Evolutionary conservation across 139 green algal genomes (phyloP), one percentile per base, ranked within the genome.

Genomic region (Picochlorum sp.): DNA sequence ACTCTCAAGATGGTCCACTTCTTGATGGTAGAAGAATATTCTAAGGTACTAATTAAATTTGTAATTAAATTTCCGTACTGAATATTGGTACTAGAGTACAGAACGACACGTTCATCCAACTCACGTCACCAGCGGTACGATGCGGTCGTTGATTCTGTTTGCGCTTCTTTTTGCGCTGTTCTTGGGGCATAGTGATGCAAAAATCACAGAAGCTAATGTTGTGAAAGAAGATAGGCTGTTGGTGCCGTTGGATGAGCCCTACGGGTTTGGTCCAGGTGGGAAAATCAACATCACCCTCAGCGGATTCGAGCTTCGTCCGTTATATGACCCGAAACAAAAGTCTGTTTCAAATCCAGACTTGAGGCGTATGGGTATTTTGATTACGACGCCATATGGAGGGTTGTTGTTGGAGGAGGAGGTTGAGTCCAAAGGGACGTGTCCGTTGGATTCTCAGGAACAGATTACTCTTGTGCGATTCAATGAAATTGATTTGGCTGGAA

Each of bases 211-310:
- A 9, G 69, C 69, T 7, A 24, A 49, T 6, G 62, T 89, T 7
- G 38, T 72, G 4, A 73, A 64, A 4, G 84, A 90, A 46, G 79
- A 85, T 32, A 59, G 84, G 10, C 61, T 50, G 6, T 63, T 90
- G 2, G 78, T 90, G 41, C 77, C 80, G 0, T 47, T 90, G n/a
- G 72, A 76, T 24, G 69, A 85, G 8, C 78, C 80, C 0, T 90
- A 89, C 62, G 84, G 84, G 28, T 90, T 89, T 56, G 69, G 72
- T 2, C 41, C 68, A 18, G 69, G 62, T 51, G 76, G 76, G 2
- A 63, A 69, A 4, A 72, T 90, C 15, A 75, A 84, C 34, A 74
- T 89, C 14, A 76, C 59, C 3, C 57, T 89, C 7, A 60, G 32
- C 0, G 57, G 84, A 44, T 80, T 82, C 11, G 37, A 32, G 9